Conservation (phyloP, 805 yeast species). For the Saccharomycopsis malanga region DNA sequence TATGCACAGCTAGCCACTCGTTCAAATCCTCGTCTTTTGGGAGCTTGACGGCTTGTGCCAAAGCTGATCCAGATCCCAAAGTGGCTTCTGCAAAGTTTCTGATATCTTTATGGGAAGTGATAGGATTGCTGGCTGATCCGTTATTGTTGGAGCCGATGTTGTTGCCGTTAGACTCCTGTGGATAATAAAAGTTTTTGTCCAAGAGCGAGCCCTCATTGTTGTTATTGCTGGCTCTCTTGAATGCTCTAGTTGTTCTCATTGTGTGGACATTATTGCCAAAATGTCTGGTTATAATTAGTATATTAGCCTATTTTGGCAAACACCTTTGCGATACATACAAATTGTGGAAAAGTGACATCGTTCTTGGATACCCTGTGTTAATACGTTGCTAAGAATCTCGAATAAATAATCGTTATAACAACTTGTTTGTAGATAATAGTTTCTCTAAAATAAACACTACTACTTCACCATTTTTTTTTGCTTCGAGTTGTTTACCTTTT, state of each 20-base stretch:
- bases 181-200: conserved; percentile 19
- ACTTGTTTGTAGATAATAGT: not conserved
- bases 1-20: conserved; percentile 96
- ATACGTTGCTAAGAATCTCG: too few relatives aligned
- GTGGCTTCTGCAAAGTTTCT: conserved; percentile 92
- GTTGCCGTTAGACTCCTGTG: conserved; percentile 22
- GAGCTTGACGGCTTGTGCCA: conserved; percentile 86
- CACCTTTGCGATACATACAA: conserved; percentile 24
- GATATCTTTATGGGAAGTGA: conserved; percentile 60
- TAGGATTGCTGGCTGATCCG: conserved; percentile 27
- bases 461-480: not conserved
- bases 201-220: conserved; percentile 2
- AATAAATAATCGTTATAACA: not conserved
- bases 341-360: conserved; percentile 26
- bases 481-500: conserved; percentile 1
- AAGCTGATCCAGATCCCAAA: conserved; percentile 82
- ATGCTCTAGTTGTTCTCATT: conserved; percentile 40
- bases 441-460: not conserved
- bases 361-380: too few relatives aligned
- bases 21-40: conserved; percentile 88
- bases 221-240: conserved; percentile 30
- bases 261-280: conserved; percentile 35
- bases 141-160: too few relatives aligned
- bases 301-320: not conserved
- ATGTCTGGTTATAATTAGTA: conserved; percentile 4